These are phyloP conservation scores for Hydrangea macrophylla DNA, from an alignment of 148 eudicot genomes.

Conservation along the genomic window DNA sequence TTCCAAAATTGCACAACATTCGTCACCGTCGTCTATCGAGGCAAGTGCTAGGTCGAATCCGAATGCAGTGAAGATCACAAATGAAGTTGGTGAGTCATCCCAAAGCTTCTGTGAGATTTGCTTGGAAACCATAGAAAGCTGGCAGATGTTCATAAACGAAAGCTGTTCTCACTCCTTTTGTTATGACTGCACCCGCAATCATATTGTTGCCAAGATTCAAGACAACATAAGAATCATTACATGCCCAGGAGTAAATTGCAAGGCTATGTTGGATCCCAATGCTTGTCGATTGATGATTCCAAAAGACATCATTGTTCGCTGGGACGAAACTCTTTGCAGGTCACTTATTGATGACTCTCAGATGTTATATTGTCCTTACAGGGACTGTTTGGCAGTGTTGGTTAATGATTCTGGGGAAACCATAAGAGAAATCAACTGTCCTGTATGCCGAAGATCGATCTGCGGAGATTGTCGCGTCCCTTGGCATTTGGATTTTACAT, in stretches of 20 bases:
- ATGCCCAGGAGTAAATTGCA: constrained; percentile 36
- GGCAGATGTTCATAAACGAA: constrained; percentile 28
- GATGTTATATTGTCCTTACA: constrained; percentile 39
- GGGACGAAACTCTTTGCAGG: constrained; percentile 32
- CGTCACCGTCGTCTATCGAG: constrained; percentile 2
- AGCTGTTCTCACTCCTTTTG: constrained; percentile 38
- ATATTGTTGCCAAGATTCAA: constrained; percentile 28
- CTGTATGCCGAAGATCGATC: not conserved
- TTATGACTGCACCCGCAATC: constrained; percentile 29
- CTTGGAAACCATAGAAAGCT: constrained; percentile 25
- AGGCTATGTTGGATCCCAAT: constrained; percentile 12
- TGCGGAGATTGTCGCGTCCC: not conserved
- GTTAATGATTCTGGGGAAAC: constrained; percentile 20
- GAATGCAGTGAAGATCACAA: not conserved
- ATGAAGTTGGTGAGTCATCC: not conserved
- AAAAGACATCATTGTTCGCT: constrained; percentile 11
- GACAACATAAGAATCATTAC: constrained; percentile 7
- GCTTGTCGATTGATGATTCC: constrained; percentile 24
- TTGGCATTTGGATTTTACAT: not conserved
- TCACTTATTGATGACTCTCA: constrained; percentile 14
- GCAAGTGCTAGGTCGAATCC: not conserved
- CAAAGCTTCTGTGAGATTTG: constrained; percentile 31
- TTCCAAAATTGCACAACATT: not conserved
- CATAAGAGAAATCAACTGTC: not conserved
- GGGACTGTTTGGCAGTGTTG: constrained; percentile 35